These are phyloP conservation scores for Cladosporium sp. DNA, from an alignment of 2,329 filamentous ascomycete species.

Conservation along the genomic window DNA sequence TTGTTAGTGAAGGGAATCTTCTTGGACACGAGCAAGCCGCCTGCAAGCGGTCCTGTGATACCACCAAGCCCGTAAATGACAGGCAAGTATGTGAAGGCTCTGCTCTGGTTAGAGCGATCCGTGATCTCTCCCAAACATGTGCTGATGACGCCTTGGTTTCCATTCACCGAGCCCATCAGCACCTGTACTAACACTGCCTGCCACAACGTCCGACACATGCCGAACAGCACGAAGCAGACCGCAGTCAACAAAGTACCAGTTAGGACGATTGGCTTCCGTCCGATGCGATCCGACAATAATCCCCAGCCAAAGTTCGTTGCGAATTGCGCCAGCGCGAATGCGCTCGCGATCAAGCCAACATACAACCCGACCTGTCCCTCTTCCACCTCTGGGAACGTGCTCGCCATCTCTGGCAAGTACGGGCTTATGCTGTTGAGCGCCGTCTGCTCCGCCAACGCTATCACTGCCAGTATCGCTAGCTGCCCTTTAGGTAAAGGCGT, in stretches of 20 bases:
- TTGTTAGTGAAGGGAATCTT: slow-evolving; percentile 57
- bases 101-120: slow-evolving; percentile 89
- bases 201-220: slow-evolving; percentile 78
- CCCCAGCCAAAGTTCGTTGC: slow-evolving; percentile 92
- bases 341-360: slow-evolving; percentile 84
- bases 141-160: slow-evolving; percentile 90
- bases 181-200: slow-evolving; percentile 84
- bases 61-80: slow-evolving; percentile 94
- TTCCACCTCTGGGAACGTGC: slow-evolving; percentile 78
- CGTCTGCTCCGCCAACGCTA: slow-evolving; percentile 91
- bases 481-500: slow-evolving; percentile 82
- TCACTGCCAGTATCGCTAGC: slow-evolving; percentile 79
- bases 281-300: slow-evolving; percentile 75
- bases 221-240: slow-evolving; percentile 79
- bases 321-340: slow-evolving; percentile 90
- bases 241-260: slow-evolving; percentile 81
- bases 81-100: slow-evolving; percentile 89
- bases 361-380: slow-evolving; percentile 74
- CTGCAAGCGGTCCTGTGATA: slow-evolving; percentile 89
- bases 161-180: slow-evolving; percentile 89
- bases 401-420: slow-evolving; percentile 91
- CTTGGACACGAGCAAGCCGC: slow-evolving; percentile 74
- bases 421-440: slow-evolving; percentile 95
- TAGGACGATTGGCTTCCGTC: slow-evolving; percentile 79
- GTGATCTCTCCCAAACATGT: slow-evolving; percentile 95